Base-by-base conservation (phyloP, 805 yeast genomes). In the Yarrowia divulgata region DNA sequence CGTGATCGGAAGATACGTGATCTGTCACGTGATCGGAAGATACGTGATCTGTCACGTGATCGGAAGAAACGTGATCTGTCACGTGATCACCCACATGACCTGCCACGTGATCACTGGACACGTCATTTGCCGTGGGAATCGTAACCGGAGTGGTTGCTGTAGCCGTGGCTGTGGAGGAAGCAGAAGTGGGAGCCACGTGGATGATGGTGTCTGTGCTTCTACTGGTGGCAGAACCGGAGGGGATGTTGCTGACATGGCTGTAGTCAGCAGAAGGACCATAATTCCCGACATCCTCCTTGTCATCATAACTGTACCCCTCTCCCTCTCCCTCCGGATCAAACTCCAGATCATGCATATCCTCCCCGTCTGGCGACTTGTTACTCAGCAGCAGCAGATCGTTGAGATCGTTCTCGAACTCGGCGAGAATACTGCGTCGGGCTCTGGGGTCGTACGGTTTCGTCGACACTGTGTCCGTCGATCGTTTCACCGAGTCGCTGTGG, bases 351-450 rank as follows among this genome's bases (percentile, higher is more conserved):
- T 49, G 39, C 37, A 16, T 32, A 13, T 49, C 54, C 14, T 35
- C 43, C 1, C 39, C 57, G 3, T 50, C 57, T 0, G 57, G 57
- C 18, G 57, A 50, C 19, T 37, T 52, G 16, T 18, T 9, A n/a
- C 63, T 57, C 39, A 57, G 3, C 39, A 57, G 34, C 48, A 57
- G 7, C 63, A 57, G 12, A 16, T 57, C 63, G 14, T 57, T 57
- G 29, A 57, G 48, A 19, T 57, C 63, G 48, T n/a, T 57, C 7
- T 57, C 63, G n/a, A 57, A 57, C 63, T 57, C 63, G 39, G 63
- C 63, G 10, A 57, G 48, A 35, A 57, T 57, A 16, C 63, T 57
- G 5, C 63, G 19, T 12, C 63, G 37, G 10, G n/a, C 18, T n/a
- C 32, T 5, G 3, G 60, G 60, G 14, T 54, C 64, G 40, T 60